Evolutionary conservation across 805 yeast genomes (phyloP).

Genomic region (Yamadazyma olivae): DNA sequence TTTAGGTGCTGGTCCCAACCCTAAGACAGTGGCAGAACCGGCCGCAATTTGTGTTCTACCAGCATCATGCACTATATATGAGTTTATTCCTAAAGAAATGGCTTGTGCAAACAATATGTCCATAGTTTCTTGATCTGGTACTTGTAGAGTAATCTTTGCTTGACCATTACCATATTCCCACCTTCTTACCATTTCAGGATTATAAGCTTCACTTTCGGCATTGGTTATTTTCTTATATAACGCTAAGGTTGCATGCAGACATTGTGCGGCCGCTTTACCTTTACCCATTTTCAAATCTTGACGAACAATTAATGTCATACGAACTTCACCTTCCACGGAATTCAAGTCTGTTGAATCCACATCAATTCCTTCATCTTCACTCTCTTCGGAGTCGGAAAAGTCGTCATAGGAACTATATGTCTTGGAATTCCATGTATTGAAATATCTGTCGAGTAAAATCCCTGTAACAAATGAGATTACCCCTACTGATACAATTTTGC

Average conservation of each 20-base stretch:
- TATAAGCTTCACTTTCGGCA: slow-evolving; percentile 49
- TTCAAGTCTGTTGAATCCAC: slow-evolving; percentile 60
- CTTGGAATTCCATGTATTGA: too few species aligned
- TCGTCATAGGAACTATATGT: not conserved
- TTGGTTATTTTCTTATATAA: slow-evolving; percentile 69
- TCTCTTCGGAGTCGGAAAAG: slow-evolving; percentile 14
- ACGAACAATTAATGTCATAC: slow-evolving; percentile 86
- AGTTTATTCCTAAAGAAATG: slow-evolving; percentile 70
- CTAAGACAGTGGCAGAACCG: slow-evolving; percentile 94
- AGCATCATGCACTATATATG: slow-evolving; percentile 87
- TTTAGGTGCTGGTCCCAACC: slow-evolving; percentile 95
- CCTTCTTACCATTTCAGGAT: slow-evolving; percentile 60
- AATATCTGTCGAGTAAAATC: not conserved
- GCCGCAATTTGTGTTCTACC: slow-evolving; percentile 97
- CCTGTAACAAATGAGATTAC: not conserved
- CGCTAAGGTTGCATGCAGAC: slow-evolving; percentile 95
- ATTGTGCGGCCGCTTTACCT: slow-evolving; percentile 97
- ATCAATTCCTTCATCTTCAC: slow-evolving; percentile 50
- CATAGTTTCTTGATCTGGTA: slow-evolving; percentile 65
- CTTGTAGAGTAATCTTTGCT: slow-evolving; percentile 87
- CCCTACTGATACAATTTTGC: not conserved
- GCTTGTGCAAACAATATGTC: slow-evolving; percentile 79
- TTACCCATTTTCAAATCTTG: slow-evolving; percentile 88
- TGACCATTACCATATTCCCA: slow-evolving; percentile 85
- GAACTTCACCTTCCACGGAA: slow-evolving; percentile 71